A percentile compares a stretch with the other conserved stretches of the same genome.
Conservation (phyloP, 352 stramenopile genomes). For the Pythium pyrilobum region DNA sequence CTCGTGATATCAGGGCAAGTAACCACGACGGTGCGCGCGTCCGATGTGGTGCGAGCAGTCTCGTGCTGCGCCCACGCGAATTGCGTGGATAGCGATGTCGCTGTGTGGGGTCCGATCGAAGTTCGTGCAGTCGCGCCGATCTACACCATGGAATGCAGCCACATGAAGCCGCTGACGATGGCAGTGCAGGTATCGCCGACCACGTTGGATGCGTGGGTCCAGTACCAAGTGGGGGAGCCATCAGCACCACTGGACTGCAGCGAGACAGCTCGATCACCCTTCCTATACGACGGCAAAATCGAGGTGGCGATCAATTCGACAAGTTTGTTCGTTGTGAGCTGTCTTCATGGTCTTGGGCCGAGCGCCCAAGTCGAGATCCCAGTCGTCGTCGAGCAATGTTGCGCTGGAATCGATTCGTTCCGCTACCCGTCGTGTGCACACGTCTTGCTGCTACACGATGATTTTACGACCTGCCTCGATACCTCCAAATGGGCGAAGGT, state of each 20-base stretch:
- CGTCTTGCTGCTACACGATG: conserved; percentile 49
- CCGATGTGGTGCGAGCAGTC: conserved; percentile 38
- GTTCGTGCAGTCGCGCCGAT: conserved; percentile 19
- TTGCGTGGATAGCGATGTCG: conserved; percentile 18
- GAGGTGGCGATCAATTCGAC: conserved; percentile 19
- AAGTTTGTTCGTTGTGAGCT: conserved; percentile 44
- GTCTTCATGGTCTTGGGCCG: conserved; percentile 34
- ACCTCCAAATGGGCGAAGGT: conserved; percentile 32
- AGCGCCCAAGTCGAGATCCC: conserved; percentile 32
- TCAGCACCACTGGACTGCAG: conserved; percentile 3
- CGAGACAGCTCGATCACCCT: background rate
- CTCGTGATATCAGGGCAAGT: conserved; percentile 17
- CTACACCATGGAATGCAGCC: conserved; percentile 19
- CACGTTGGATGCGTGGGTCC: conserved; percentile 17
- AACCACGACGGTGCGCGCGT: conserved; percentile 21
- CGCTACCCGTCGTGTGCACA: conserved; percentile 30
- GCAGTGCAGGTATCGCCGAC: conserved; percentile 7
- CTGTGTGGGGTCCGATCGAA: conserved; percentile 20
- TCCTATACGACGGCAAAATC: conserved; percentile 5
- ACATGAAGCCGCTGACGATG: conserved; percentile 19
- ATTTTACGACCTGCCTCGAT: conserved; percentile 41
- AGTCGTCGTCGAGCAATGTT: conserved; percentile 41
- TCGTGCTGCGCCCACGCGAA: conserved; percentile 32
- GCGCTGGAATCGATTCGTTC: conserved; percentile 42
- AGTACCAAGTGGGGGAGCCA: conserved; percentile 15